Conservation (phyloP, 805 yeast species). For the Zygosaccharomyces kombuchaensis region DNA sequence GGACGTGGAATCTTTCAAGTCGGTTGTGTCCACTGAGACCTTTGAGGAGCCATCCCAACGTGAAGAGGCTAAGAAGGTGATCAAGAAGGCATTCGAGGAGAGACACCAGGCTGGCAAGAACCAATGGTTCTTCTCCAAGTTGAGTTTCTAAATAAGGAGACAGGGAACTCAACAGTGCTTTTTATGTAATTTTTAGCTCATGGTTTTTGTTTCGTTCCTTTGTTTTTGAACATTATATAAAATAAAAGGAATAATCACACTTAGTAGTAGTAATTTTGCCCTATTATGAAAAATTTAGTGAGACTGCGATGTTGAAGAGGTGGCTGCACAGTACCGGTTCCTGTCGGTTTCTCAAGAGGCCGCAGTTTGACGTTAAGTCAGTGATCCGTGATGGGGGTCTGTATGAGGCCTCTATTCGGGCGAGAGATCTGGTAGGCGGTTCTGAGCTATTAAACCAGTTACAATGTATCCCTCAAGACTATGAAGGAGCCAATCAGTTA, state of each 20-base stretch:
- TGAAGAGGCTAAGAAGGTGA: constrained; percentile 98
- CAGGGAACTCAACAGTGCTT: constrained; percentile 16
- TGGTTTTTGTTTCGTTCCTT: constrained; percentile 15
- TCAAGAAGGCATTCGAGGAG: constrained; percentile 98
- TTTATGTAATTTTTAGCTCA: constrained; percentile 19
- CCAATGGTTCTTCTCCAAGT: constrained; percentile 99
- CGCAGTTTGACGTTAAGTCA: constrained; percentile 29
- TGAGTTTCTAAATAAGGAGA: constrained; percentile 62
- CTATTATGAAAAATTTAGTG: neutral
- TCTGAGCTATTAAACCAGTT: constrained; percentile 25
- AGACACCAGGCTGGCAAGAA: constrained; percentile 99
- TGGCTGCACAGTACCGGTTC: neutral
- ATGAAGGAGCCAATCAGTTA: constrained; percentile 20
- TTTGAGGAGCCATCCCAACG: constrained; percentile 97
- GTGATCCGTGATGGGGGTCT: constrained; percentile 17
- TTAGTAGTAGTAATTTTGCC: neutral
- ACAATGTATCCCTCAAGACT: constrained; percentile 28
- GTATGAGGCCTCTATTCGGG: constrained; percentile 25
- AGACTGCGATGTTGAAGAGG: neutral
- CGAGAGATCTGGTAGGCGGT: constrained; percentile 29
- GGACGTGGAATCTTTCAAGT: constrained; percentile 93
- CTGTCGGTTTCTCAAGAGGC: constrained; percentile 18
- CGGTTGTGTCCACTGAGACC: constrained; percentile 87
- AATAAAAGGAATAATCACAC: constrained; percentile 13
- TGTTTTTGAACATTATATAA: constrained; percentile 12